phyloP scores from a whole-genome alignment of 2,329 filamentous ascomycete genomes.

The Botrytis fragariae region DNA sequence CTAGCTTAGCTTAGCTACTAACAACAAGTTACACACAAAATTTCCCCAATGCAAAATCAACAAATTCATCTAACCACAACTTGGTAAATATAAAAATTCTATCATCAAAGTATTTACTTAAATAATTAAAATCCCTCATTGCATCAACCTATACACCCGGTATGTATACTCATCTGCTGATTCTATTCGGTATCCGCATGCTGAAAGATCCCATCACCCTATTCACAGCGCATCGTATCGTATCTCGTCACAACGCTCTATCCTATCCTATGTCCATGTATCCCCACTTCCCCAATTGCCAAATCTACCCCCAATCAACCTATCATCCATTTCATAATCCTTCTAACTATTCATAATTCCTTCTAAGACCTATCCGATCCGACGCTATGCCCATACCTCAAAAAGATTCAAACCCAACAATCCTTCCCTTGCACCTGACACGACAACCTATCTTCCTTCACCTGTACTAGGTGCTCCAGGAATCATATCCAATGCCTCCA shows the following conservation, averaged over 20 bases:
- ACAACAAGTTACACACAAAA: too few relatives aligned
- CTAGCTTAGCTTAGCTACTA: too few relatives aligned
- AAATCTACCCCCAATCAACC: not conserved
- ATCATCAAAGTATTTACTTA: too few relatives aligned
- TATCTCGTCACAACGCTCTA: not conserved
- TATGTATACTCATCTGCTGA: not conserved
- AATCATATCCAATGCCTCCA: constrained; percentile 12
- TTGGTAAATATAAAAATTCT: too few relatives aligned
- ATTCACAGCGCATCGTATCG: not conserved
- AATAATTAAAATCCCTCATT: too few relatives aligned
- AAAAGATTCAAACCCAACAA: not conserved
- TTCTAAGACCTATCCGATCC: not conserved
- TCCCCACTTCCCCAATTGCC: not conserved
- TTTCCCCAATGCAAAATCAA: too few relatives aligned
- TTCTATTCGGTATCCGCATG: not conserved
- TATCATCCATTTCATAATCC: not conserved
- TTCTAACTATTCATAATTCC: not conserved
- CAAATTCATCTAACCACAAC: too few relatives aligned
- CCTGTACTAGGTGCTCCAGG: constrained; percentile 2
- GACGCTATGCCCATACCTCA: not conserved
- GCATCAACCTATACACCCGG: too few relatives aligned
- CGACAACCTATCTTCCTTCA: not conserved
- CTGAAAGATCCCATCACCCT: not conserved
- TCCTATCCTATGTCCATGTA: not conserved
- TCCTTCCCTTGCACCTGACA: not conserved